Evolutionary conservation across 2,329 filamentous ascomycete species (phyloP).

Genomic region (Tolypocladium sp.): DNA sequence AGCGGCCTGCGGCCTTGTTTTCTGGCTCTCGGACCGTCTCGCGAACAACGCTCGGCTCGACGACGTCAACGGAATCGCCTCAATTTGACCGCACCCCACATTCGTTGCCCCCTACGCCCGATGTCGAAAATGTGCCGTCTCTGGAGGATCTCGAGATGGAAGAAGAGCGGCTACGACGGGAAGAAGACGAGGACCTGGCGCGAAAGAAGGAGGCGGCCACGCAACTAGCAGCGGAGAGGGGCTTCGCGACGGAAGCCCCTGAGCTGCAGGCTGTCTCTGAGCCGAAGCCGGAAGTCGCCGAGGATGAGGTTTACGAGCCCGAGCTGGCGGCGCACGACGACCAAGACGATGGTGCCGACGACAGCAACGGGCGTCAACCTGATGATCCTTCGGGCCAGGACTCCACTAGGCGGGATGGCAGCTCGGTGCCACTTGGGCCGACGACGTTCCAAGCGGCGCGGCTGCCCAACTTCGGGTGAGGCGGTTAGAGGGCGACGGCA

Average conservation of each 20-base stretch:
- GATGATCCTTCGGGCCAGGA: background rate
- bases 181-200: conserved; percentile 45
- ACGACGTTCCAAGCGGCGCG: conserved; percentile 47
- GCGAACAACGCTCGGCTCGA: conserved; percentile 46
- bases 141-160: conserved; percentile 44
- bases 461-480: conserved; percentile 44
- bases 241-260: conserved; percentile 24
- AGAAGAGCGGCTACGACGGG: conserved; percentile 38
- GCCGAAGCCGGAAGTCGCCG: conserved; percentile 17
- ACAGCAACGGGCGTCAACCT: background rate
- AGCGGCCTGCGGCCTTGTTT: conserved; percentile 31
- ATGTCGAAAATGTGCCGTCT: conserved; percentile 31
- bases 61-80: conserved; percentile 23
- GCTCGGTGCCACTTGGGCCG: background rate
- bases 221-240: conserved; percentile 39
- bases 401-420: background rate
- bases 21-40: conserved; percentile 42
- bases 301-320: conserved; percentile 18
- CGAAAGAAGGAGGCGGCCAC: conserved; percentile 43
- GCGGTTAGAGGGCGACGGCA: background rate
- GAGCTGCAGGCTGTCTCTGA: conserved; percentile 6
- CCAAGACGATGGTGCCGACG: background rate
- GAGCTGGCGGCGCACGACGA: background rate
- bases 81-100: conserved; percentile 13
- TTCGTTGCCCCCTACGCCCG: conserved; percentile 23